phyloP scores from a whole-genome alignment of 208 protist species.

The Vickermania ingenoplastis region DNA sequence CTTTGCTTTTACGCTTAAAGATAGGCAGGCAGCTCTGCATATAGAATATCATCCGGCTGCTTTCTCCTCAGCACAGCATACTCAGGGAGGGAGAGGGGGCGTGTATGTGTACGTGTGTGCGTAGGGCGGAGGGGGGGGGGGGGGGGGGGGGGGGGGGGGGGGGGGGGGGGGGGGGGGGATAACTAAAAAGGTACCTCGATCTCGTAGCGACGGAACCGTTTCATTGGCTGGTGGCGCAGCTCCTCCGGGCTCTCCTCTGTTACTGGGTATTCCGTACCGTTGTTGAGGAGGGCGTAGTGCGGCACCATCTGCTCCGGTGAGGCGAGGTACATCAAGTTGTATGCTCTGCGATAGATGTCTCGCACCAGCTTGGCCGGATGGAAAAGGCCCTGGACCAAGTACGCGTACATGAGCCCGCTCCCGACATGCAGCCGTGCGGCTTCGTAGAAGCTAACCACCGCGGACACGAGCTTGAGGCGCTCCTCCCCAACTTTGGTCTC shows the following conservation, averaged over 20 bases:
- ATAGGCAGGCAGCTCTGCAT: no score
- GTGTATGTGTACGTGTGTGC: no score
- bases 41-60: no score
- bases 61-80: no score
- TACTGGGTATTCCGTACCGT: conserved; percentile 37
- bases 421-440: conserved; percentile 93
- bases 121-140: no score
- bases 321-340: conserved; percentile 98
- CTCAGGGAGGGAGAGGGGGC: no score
- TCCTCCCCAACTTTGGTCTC: conserved; percentile 68
- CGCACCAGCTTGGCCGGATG: conserved; percentile 98
- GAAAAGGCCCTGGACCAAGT: conserved; percentile 96
- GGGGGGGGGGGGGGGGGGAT: no score
- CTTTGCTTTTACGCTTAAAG: no score
- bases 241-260: conserved; percentile 17
- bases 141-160: no score
- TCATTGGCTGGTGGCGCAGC: not conserved
- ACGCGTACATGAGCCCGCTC: conserved; percentile 90
- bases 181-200: not conserved
- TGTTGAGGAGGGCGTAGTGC: conserved; percentile 87
- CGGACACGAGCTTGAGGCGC: conserved; percentile 83
- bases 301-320: conserved; percentile 93
- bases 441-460: conserved; percentile 98
- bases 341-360: conserved; percentile 99
- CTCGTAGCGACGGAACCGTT: not conserved